Conservation (phyloP, 257 asterid genomes). For the Scutellaria minor region DNA sequence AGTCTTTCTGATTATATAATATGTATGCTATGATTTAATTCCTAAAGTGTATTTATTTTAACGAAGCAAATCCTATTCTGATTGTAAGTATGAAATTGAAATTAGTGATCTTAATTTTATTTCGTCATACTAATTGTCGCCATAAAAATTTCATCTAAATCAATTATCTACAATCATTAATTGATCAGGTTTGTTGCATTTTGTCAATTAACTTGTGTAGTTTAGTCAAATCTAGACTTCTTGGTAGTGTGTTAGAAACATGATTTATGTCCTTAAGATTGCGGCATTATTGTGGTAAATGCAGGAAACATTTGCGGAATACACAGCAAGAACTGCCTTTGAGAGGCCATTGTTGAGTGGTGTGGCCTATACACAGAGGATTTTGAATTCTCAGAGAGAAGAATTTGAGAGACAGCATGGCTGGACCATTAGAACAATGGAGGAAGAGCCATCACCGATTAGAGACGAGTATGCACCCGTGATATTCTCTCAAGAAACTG, state of each 20-base stretch:
- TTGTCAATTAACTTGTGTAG: not conserved
- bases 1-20: not conserved
- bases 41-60: too few relatives aligned
- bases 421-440: conserved; percentile 88
- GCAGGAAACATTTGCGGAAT: conserved; percentile 89
- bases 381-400: conserved; percentile 65
- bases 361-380: conserved; percentile 91
- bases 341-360: conserved; percentile 97
- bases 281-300: conserved; percentile 24
- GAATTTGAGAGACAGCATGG: conserved; percentile 81
- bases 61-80: too few relatives aligned
- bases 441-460: conserved; percentile 77
- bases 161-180: conserved; percentile 19
- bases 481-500: conserved; percentile 87
- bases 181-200: conserved; percentile 73
- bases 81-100: too few relatives aligned
- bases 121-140: too few relatives aligned
- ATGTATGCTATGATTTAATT: not conserved
- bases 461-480: conserved; percentile 93
- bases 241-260: not conserved
- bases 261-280: not conserved
- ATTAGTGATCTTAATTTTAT: too few relatives aligned
- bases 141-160: too few relatives aligned
- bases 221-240: not conserved
- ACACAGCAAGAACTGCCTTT: conserved; percentile 87